Evolutionary conservation across 2,329 filamentous ascomycete species (phyloP), one percentile per base, ranked within the genome.

Genomic region (Pseudohalonectria lignicola): DNA sequence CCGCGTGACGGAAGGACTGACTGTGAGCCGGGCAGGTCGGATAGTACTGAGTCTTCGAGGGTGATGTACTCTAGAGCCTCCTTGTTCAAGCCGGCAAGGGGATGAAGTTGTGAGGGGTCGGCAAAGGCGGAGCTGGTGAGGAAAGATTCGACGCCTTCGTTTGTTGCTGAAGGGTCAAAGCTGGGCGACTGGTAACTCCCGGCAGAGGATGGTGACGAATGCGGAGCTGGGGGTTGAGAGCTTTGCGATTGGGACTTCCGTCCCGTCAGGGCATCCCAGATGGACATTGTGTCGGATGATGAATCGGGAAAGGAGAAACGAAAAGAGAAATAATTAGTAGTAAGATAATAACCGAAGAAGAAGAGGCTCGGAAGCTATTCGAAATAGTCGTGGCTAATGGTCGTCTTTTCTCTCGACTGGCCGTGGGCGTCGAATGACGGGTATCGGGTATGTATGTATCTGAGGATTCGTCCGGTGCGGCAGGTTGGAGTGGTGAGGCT

Each of bases 41-140:
- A 87, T 41, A 95, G 77, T 20, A 81, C 76, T 36, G 86, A 85
- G 58, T 98, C 93, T 64, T 98, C 92, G 54, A 98, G 80, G 19
- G 82, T 81, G 47, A 98, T 75, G 63, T 98, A 98, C 61, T 98
- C 92, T 53, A 98, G 79, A 1, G 84, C 85, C 52, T 94, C 86
- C 66, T 86, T 80, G 66, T 95, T 87, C 45, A 98, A 69, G 49
- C 92, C 92, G 39, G 92, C 87, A 40, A 98, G 79, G 33, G 93
- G 92, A 61, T 98, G 92, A 52, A 98, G 72, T 59, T 83, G 74
- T 46, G 87, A 79, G 9, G 90, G 86, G 62, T 98, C 92, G 59
- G 87, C 77, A 51, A 92, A 81, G 40, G 79, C 63, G 42, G 82
- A 79, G 52, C 69, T 75, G 53, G 77, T 79, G 42, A 96, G 76